These are phyloP conservation scores for Claviceps lovelessii DNA, from an alignment of 2,329 filamentous ascomycete genomes.

Conservation along the genomic window DNA sequence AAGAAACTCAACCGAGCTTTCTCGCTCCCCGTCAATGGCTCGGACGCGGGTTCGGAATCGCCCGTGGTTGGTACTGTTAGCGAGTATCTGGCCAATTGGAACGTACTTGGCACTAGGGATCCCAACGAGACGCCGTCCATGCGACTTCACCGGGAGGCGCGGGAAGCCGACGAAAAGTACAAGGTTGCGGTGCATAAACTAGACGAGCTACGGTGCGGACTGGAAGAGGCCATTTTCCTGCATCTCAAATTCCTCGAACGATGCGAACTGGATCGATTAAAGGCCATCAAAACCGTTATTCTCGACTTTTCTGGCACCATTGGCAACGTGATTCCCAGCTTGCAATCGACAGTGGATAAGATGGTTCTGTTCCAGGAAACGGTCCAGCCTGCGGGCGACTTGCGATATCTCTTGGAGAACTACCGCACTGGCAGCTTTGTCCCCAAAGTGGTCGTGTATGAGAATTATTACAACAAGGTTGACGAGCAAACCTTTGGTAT, in stretches of 20 bases:
- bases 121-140: conserved; percentile 90
- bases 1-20: conserved; percentile 72
- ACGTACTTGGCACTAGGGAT: conserved; percentile 65
- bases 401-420: conserved; percentile 89
- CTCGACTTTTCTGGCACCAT: conserved; percentile 95
- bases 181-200: conserved; percentile 74
- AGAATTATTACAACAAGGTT: conserved; percentile 98
- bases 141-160: conserved; percentile 73
- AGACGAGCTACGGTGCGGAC: conserved; percentile 76
- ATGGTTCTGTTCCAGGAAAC: conserved; percentile 99
- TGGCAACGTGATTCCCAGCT: conserved; percentile 90
- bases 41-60: conserved; percentile 44
- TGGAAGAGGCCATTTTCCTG: conserved; percentile 90
- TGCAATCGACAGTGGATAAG: conserved; percentile 91
- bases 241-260: conserved; percentile 94
- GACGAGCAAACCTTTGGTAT: conserved; percentile 97
- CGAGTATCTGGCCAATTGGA: conserved; percentile 86
- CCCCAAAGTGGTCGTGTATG: conserved; percentile 81
- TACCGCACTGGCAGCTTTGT: conserved; percentile 90
- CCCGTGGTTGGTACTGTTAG: conserved; percentile 69
- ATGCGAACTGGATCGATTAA: conserved; percentile 88
- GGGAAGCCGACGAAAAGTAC: conserved; percentile 86
- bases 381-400: conserved; percentile 79
- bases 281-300: conserved; percentile 95
- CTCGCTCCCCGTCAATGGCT: conserved; percentile 50